Conservation (phyloP, 305 asterid genomes). For the Fraxinus platypoda region DNA sequence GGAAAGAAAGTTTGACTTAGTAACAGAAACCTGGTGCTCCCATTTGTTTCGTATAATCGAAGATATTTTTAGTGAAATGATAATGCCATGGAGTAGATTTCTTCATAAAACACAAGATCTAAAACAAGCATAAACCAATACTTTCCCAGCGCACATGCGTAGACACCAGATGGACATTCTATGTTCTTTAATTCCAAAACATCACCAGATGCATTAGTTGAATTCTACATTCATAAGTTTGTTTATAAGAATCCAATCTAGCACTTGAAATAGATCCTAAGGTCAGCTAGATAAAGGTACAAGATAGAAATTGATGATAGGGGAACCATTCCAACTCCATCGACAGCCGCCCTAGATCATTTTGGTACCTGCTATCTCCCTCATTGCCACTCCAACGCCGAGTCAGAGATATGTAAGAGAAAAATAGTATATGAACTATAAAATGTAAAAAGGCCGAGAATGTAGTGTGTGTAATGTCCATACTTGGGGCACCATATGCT, state of each 20-base stretch:
- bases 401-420: neutral
- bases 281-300: neutral
- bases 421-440: neutral
- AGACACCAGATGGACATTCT: neutral
- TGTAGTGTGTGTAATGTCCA: neutral
- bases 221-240: neutral
- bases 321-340: neutral
- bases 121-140: neutral
- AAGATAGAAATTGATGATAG: neutral
- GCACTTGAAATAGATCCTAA: neutral
- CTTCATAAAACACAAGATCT: neutral
- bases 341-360: neutral
- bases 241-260: neutral
- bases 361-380: neutral
- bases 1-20: conserved; percentile 1
- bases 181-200: neutral
- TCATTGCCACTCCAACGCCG: neutral
- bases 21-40: conserved; percentile 12
- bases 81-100: neutral
- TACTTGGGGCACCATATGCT: neutral
- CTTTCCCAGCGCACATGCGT: neutral
- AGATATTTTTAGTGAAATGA: neutral
- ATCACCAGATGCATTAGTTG: neutral
- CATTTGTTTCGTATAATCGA: neutral
- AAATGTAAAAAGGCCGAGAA: neutral